Evolutionary conservation across 2,329 filamentous ascomycete genomes (phyloP).

Genomic region (Cryphonectria radicalis): DNA sequence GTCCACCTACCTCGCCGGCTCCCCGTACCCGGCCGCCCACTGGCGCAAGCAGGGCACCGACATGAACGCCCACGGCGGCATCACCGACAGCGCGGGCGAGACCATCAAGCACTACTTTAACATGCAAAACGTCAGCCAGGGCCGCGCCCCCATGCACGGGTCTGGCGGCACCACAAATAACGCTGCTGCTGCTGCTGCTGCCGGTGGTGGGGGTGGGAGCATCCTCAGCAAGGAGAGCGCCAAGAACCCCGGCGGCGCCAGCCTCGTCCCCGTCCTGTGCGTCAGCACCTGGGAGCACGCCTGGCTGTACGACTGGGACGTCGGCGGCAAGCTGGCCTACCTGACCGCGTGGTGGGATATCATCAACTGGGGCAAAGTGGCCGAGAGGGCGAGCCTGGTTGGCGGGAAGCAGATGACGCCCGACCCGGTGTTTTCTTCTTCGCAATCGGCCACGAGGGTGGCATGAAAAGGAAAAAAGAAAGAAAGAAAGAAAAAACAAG

Average conservation of each 20-base stretch:
- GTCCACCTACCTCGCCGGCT: constrained; percentile 88
- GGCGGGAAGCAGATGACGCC: constrained; percentile 10
- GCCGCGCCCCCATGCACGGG: constrained; percentile 37
- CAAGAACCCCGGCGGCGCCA: constrained; percentile 65
- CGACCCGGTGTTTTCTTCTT: neutral
- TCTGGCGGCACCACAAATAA: neutral
- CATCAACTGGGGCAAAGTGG: constrained; percentile 83
- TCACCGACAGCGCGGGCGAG: constrained; percentile 39
- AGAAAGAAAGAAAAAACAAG: too few relatives aligned
- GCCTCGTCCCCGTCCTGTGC: constrained; percentile 79
- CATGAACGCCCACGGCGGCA: constrained; percentile 65
- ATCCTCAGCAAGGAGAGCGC: constrained; percentile 32
- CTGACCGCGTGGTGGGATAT: constrained; percentile 83
- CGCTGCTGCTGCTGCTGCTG: constrained; percentile 31
- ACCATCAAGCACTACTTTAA: constrained; percentile 45
- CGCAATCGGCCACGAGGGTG: neutral
- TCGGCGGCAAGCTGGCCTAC: constrained; percentile 75
- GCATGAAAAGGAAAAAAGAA: neutral
- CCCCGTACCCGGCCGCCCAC: constrained; percentile 84
- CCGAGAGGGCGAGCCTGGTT: constrained; percentile 43
- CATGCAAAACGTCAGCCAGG: constrained; percentile 41
- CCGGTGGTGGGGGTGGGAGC: neutral
- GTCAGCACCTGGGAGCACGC: constrained; percentile 97
- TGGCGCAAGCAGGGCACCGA: constrained; percentile 72
- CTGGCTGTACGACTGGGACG: constrained; percentile 81